Evolutionary conservation across 768 basidiomycete genomes (phyloP), one percentile per base, ranked within the genome.

Genomic region (Coprinopsis marcescibilis): DNA sequence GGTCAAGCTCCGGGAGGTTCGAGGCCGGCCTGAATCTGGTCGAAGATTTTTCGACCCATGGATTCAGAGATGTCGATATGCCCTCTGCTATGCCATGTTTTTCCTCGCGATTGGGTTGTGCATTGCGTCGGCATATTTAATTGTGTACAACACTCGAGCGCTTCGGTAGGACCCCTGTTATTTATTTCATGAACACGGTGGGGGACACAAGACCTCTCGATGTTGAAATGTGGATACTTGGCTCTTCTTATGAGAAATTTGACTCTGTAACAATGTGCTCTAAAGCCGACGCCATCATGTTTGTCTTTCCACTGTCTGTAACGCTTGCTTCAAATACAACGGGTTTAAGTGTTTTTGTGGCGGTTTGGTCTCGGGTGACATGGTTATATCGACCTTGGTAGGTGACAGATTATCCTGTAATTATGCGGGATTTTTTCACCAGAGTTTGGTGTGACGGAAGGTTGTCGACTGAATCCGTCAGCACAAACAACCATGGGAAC

Each of bases 61-160:
- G 80, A 65, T 71, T 60, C 66, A 83, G 71, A 59, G 83, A 65
- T 64, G 67, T 67, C 53, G 64, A 70, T 68, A 73, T 76, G 81
- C 74, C 3, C 72, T 81, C 52, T 70, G 84, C 33, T 76, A 70
- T 53, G 63, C 73, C 17, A 53, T 83, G 49, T 52, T 79, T 43
- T 57, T 77, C 14, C 54, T 71, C 23, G 67, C 67, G 8, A 52
- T 66, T 45, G 71, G 68, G 48, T 59, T 71, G 13, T 68, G 66
- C 35, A 59, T 55, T 20, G 65, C 67, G 10, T 72, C 65, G 7
- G 61, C 60, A 20, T 70, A 69, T 62, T 63, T 74, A 46, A 70
- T 74, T 54, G 59, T 70, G 19, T 64, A 65, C 50, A 72, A 71
- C 53, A 73, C 70, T 14, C 57, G 67, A 25, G 57, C 61, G 52